These are phyloP conservation scores for Naganishia vishniacii DNA, from an alignment of 768 basidiomycete genomes.

Conservation along the genomic window DNA sequence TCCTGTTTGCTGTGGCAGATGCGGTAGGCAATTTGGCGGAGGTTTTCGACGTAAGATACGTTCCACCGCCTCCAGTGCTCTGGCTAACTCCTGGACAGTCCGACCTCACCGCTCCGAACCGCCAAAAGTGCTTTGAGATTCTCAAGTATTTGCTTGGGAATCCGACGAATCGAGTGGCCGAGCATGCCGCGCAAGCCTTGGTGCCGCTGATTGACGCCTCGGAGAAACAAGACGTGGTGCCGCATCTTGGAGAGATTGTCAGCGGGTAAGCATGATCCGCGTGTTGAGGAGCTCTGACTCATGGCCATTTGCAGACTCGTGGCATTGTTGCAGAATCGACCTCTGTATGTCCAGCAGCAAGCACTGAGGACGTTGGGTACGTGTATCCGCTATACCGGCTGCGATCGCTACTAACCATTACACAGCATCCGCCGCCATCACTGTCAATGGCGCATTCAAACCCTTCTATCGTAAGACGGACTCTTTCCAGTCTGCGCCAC, in stretches of 20 bases:
- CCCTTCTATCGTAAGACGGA: constrained; percentile 6
- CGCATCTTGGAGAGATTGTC: constrained; percentile 4
- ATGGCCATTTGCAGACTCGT: neutral
- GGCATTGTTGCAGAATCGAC: constrained; percentile 17
- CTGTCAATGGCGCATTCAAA: neutral
- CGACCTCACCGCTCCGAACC: constrained; percentile 5
- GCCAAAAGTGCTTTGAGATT: constrained; percentile 16
- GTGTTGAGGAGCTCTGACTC: neutral
- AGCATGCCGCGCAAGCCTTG: constrained; percentile 8
- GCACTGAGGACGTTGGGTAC: constrained; percentile 9
- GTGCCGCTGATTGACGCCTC: constrained; percentile 17
- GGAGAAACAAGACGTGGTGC: neutral
- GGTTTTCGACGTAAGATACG: constrained; percentile 16
- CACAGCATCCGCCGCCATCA: constrained; percentile 15
- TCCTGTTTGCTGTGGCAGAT: constrained; percentile 19
- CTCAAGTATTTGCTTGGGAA: neutral
- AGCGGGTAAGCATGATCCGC: neutral
- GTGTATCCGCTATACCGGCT: neutral
- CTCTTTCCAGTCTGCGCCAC: neutral
- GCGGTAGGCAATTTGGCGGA: constrained; percentile 16
- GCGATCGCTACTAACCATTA: too few relatives aligned
- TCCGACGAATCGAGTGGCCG: constrained; percentile 5
- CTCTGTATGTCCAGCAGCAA: constrained; percentile 15
- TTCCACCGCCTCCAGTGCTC: too few relatives aligned
- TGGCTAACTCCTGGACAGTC: neutral